Base-by-base conservation (phyloP, 352 stramenopile genomes). In the Phytophthora citrophthora region DNA sequence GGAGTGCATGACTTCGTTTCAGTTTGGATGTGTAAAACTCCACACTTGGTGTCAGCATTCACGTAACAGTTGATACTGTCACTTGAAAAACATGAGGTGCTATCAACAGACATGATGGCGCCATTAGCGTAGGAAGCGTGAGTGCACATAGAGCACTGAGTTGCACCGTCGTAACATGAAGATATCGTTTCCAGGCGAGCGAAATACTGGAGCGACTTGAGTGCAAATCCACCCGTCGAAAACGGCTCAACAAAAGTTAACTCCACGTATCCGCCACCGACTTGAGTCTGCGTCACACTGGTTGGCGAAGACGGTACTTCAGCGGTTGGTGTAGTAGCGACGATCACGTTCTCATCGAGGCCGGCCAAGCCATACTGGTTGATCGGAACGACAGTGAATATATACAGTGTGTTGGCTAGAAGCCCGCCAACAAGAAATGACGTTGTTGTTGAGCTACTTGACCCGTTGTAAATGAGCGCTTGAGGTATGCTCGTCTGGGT, bases 331-430 rank as follows among this genome's bases (percentile, higher is more conserved):
- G 52, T 61, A 1, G 62, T 40, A 3, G 10, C 36, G 3, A 79
- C 40, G 3, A 65, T 16, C 31, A 70, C 77, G 2, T 68, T 55
- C 5, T 62, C 27, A 5, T 54, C 20, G 1, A 41, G 10, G 26
- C 61, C 64, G 3, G 39, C 51, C 18, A 80, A 51, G 8, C 71
- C 72, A 55, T 80, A 88, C 55, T 87, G 51, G 44, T 88, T 89
- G 9, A 74, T 53, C 5, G 68, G 73, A 32, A 80, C 49, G 11
- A 86, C 34, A 1, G 52, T 49, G 43, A 89, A 81, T 0, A 61
- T 38, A 24, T 89, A 89, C 4, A 52, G 16, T 5, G 55, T 67
- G 0, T 43, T 49, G 1, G 74, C 73, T 15, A 83, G 29, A 11
- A 89, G 56, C 1, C 49, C 38, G 27, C 15, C 26, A 23, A 69